phyloP scores from a whole-genome alignment of 2,329 filamentous ascomycete genomes.

The Ceratocystis destructans region DNA sequence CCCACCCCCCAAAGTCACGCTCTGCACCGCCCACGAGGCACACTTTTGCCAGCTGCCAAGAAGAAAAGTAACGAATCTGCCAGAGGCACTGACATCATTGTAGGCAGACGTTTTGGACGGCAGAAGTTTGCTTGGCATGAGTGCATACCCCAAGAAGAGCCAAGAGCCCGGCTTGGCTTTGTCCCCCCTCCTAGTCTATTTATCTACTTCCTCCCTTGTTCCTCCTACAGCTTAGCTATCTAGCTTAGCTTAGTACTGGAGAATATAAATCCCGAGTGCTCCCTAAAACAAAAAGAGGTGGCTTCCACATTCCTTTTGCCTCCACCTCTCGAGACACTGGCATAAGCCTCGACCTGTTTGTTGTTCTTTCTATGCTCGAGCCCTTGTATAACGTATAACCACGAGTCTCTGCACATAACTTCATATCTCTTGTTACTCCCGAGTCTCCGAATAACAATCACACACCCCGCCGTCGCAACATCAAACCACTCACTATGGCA shows the following conservation, averaged over 20 bases:
- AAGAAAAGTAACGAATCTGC: background rate
- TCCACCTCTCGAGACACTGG: too few relatives aligned
- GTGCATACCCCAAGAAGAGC: background rate
- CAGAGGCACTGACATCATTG: conserved; percentile 1
- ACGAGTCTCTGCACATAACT: background rate
- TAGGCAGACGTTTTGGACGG: background rate
- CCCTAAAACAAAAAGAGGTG: background rate
- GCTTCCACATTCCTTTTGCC: background rate
- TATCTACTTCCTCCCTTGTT: background rate
- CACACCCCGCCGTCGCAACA: background rate
- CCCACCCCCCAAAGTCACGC: background rate
- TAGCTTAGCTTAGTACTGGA: background rate
- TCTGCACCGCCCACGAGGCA: conserved; percentile 11
- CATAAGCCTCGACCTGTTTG: background rate
- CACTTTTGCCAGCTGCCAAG: background rate
- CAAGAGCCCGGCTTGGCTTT: background rate
- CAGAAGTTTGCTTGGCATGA: background rate
- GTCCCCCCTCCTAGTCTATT: background rate
- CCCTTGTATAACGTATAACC: background rate
- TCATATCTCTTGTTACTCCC: too few relatives aligned
- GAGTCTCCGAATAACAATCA: background rate
- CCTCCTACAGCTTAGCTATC: background rate
- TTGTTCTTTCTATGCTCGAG: background rate
- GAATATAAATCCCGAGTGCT: background rate
- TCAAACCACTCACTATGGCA: conserved; percentile 30